Conservation (phyloP, 2,329 filamentous ascomycete species). For the Phyllosticta citrichinensis region DNA sequence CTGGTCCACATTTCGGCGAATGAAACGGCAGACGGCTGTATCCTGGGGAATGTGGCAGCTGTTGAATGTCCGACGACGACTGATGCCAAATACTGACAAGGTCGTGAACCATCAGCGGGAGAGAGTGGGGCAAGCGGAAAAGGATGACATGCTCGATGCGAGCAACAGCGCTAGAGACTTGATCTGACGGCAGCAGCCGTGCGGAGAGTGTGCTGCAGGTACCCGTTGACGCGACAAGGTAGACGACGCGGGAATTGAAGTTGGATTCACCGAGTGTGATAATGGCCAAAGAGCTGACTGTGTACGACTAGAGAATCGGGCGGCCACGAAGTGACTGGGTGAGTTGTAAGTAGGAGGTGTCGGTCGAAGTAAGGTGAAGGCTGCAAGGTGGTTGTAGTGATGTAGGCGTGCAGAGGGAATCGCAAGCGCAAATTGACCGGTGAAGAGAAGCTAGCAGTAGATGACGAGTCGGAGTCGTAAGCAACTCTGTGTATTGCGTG, state of each 20-base stretch:
- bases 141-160: background rate
- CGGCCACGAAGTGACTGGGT: background rate
- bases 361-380: background rate
- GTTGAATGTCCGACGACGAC: background rate
- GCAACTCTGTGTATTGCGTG: background rate
- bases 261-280: background rate
- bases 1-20: conserved; percentile 41
- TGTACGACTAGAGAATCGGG: background rate
- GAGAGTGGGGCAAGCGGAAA: background rate
- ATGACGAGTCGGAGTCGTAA: no score
- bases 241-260: background rate
- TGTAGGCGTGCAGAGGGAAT: background rate
- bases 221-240: background rate
- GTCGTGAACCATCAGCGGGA: background rate
- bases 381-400: background rate
- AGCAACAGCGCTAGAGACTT: background rate
- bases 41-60: background rate
- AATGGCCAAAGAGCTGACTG: background rate
- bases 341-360: background rate
- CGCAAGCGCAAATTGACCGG: background rate
- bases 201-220: background rate
- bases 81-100: background rate
- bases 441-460: background rate
- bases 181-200: background rate
- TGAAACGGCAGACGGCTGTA: background rate